A percentile compares a stretch with the other conserved stretches of the same genome.
Evolutionary conservation across 345 rosid species (phyloP).

Genomic region (Salix caprea): DNA sequence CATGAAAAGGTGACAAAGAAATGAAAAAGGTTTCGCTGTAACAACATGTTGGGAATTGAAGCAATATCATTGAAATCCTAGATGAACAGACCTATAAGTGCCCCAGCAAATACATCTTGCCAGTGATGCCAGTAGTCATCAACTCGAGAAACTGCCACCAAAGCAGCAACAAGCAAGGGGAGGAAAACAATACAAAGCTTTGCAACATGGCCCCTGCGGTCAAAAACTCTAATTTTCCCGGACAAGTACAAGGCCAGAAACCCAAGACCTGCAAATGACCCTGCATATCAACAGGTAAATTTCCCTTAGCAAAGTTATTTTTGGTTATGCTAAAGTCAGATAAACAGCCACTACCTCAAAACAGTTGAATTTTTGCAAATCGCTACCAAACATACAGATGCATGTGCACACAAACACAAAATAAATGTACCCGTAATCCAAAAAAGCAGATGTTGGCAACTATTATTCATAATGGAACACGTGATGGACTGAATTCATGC

Average conservation of each 20-base stretch:
- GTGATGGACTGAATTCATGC: neutral
- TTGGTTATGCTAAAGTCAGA: neutral
- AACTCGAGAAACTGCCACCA: constrained; percentile 79
- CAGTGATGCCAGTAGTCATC: constrained; percentile 99
- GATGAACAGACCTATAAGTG: constrained; percentile 50
- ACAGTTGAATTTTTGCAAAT: too few relatives aligned
- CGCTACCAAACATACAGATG: neutral
- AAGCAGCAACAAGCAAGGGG: constrained; percentile 71
- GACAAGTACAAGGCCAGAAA: constrained; percentile 68
- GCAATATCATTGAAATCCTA: neutral
- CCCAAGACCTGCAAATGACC: constrained; percentile 87
- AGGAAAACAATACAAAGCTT: constrained; percentile 74
- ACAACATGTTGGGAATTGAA: neutral
- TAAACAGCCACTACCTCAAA: neutral
- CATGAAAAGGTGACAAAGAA: constrained; percentile 1
- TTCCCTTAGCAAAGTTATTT: constrained; percentile 6
- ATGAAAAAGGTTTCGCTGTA: constrained; percentile 4
- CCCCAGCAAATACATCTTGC: constrained; percentile 96
- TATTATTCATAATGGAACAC: neutral
- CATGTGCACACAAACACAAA: neutral
- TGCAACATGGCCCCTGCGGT: constrained; percentile 81
- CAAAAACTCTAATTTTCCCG: constrained; percentile 74
- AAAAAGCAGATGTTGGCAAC: too few relatives aligned
- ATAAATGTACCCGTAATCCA: too few relatives aligned
- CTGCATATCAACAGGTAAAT: constrained; percentile 45